These are phyloP conservation scores for Fraxinus sp. DNA, from an alignment of 305 asterid genomes.

Conservation along the genomic window DNA sequence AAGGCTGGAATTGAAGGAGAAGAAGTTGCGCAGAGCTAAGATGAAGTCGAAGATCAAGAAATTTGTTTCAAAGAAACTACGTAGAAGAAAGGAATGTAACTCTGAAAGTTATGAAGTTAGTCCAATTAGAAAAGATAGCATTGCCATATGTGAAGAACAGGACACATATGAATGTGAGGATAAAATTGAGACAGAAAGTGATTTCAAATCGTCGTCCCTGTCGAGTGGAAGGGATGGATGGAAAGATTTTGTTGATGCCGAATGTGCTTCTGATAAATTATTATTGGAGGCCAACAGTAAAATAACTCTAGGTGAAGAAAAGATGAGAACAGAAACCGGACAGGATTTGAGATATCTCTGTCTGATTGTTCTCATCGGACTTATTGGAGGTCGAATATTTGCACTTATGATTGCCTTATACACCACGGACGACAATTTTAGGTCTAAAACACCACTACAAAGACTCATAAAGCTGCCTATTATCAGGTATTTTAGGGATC, in stretches of 20 bases:
- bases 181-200: slow-evolving; percentile 5
- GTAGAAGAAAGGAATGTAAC: slow-evolving; percentile 31
- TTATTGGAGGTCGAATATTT: slow-evolving; percentile 41
- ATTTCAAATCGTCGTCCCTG: slow-evolving; percentile 18
- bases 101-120: slow-evolving; percentile 4
- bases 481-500: slow-evolving; percentile 11
- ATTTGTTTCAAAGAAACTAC: slow-evolving; percentile 43
- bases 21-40: slow-evolving; percentile 44
- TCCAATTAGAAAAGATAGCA: slow-evolving; percentile 1
- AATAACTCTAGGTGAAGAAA: slow-evolving; percentile 10
- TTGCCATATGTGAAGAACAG: slow-evolving; percentile 17
- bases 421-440: too few relatives aligned
- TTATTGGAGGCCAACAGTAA: slow-evolving; percentile 25
- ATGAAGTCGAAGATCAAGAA: slow-evolving; percentile 59
- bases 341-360: slow-evolving; percentile 36
- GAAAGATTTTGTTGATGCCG: slow-evolving; percentile 3
- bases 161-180: slow-evolving; percentile 4
- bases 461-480: slow-evolving; percentile 23
- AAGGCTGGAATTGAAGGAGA: slow-evolving; percentile 27
- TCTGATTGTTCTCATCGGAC: slow-evolving; percentile 61
- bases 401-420: slow-evolving; percentile 55
- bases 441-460: slow-evolving; percentile 21
- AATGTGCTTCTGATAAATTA: background rate
- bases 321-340: background rate
- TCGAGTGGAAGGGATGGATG: slow-evolving; percentile 24